Percentiles rank a stretch among this genome's conserved stretches.
Evolutionary conservation across 192 early-diverging fungal species (phyloP).

Genomic region (Coemansia sp.): DNA sequence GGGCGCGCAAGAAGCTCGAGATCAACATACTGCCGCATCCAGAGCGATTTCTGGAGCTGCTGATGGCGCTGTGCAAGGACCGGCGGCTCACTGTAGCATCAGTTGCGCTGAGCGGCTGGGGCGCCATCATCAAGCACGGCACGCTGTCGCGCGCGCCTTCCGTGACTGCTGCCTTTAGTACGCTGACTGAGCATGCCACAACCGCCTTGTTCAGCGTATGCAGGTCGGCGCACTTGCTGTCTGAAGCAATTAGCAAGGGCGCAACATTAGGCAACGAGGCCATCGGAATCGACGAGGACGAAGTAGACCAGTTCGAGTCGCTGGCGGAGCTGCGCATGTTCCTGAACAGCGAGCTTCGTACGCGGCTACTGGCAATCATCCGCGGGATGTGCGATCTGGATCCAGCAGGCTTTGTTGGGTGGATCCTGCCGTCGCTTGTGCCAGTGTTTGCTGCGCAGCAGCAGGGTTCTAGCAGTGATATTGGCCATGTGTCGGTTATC

Average conservation of each 20-base stretch:
- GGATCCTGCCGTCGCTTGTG: conserved; percentile 43
- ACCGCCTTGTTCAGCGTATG: conserved; percentile 30
- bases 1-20: conserved; percentile 41
- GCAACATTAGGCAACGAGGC: background rate
- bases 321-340: conserved; percentile 33
- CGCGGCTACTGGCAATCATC: conserved; percentile 33
- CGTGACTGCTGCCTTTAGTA: conserved; percentile 19
- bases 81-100: conserved; percentile 27
- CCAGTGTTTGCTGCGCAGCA: conserved; percentile 14
- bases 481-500: conserved; percentile 2
- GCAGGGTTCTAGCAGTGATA: background rate
- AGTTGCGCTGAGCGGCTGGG: conserved; percentile 32
- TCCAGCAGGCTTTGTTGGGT: conserved; percentile 42
- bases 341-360: conserved; percentile 32
- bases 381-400: conserved; percentile 42
- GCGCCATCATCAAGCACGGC: conserved; percentile 24
- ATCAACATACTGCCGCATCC: conserved; percentile 8
- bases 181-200: conserved; percentile 35
- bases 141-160: conserved; percentile 18
- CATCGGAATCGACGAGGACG: conserved; percentile 17
- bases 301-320: conserved; percentile 36
- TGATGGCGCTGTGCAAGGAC: conserved; percentile 30
- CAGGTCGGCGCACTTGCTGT: conserved; percentile 21
- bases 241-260: background rate
- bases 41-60: conserved; percentile 24